Evolutionary conservation across 768 basidiomycete species (phyloP), one percentile per base, ranked within the genome.

Genomic region (Suillus brevipes): DNA sequence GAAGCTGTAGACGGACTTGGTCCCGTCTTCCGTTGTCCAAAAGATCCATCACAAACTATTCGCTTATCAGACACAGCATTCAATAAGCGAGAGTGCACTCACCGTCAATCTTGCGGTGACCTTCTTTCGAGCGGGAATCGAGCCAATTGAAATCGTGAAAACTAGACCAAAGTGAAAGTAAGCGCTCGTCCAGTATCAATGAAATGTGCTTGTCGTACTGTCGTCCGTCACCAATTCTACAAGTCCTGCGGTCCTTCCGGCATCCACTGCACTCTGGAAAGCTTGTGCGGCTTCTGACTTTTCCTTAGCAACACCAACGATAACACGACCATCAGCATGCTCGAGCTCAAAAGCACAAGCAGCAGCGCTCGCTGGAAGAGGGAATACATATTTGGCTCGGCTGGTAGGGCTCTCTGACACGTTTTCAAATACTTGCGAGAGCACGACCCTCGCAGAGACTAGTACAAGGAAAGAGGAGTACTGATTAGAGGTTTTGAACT

Each of bases 131-230:
- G 82, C 75, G 37, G 83, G 83, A 60, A 88, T 80, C 0, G 83
- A 81, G 12, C 87, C 87, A 5, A 88, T 68, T 4, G 87, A 87
- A 43, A 88, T 84, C 0, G 81, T 84, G 69, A 87, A 87, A 61
- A 85, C 87, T 88, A 53, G 0, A 53, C 12, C 14, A 34, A 52
- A 2, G 47, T 40, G 13, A 34, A 40, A 5, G 2, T 60, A 9
- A 62, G 43, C 10, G 42, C 8, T 49, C 25, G 23, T 47, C 56
- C 18, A 25, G 9, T 43, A 49, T 28, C 3, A n/a, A 37, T n/a
- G 7, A 36, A 52, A 58, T 23, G 36, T 34, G 50, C 37, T 38
- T 20, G 16, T 70, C 84, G 70, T 55, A 87, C 87, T 76, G 63
- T 87, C 86, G 61, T 84, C 83, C 0, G 82, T 79, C 4, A 83